phyloP scores from a whole-genome alignment of 352 stramenopile genomes.

The Phytopythium mirpurense region DNA sequence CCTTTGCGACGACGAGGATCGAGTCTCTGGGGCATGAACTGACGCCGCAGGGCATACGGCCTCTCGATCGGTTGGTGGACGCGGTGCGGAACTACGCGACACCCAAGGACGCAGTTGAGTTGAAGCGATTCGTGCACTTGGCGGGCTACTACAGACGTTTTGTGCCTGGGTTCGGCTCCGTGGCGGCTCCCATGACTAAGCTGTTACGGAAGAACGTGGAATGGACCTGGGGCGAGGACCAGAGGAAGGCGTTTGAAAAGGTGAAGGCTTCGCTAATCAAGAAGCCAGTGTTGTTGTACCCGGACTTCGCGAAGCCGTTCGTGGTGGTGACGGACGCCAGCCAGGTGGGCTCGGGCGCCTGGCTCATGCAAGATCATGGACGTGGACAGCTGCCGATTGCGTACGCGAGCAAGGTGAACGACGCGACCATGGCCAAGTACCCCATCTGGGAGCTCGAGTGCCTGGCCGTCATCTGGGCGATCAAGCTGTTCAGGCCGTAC shows the following conservation, averaged over 20 bases:
- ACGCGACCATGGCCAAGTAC: slow-evolving; percentile 12
- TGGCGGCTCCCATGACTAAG: slow-evolving; percentile 12
- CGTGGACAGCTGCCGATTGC: slow-evolving; percentile 8
- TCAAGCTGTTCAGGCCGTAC: slow-evolving; percentile 18
- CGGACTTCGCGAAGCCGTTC: too few relatives aligned
- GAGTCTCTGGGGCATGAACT: slow-evolving; percentile 26
- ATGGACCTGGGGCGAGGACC: slow-evolving; percentile 14
- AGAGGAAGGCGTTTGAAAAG: slow-evolving; percentile 12
- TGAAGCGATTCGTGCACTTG: slow-evolving; percentile 20
- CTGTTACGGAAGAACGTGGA: slow-evolving; percentile 11
- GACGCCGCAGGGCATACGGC: slow-evolving; percentile 5
- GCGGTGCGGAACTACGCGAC: slow-evolving; percentile 5
- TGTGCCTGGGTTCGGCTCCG: slow-evolving; percentile 10
- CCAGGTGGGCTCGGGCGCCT: slow-evolving; percentile 8
- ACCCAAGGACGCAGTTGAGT: slow-evolving; percentile 3
- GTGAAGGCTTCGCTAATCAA: too few relatives aligned
- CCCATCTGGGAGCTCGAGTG: slow-evolving; percentile 21
- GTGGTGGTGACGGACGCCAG: slow-evolving; percentile 21
- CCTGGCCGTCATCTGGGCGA: slow-evolving; percentile 16
- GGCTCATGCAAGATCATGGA: slow-evolving; percentile 19
- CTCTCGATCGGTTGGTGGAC: slow-evolving; percentile 5
- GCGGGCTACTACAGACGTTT: slow-evolving; percentile 22
- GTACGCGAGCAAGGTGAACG: slow-evolving; percentile 19
- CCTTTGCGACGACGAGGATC: slow-evolving; percentile 8
- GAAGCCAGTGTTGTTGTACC: too few relatives aligned